These are phyloP conservation scores for Neonectria hederae DNA, from an alignment of 2,329 filamentous ascomycete species.

Conservation along the genomic window DNA sequence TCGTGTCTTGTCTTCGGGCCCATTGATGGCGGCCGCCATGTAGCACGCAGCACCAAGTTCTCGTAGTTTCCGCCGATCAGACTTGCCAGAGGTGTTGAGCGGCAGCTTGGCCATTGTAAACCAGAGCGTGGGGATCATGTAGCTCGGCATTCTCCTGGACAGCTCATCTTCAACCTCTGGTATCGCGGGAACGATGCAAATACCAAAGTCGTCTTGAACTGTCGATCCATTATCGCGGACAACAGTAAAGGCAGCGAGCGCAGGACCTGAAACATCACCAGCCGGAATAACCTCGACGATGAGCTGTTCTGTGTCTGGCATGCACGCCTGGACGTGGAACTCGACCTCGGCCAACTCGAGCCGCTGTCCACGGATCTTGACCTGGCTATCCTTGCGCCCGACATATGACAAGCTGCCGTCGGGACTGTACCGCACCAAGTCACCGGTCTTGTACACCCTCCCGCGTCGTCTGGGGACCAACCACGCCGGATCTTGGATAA, in stretches of 20 bases:
- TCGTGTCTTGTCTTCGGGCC: not conserved
- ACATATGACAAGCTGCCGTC: not conserved
- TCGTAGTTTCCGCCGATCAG: conserved; percentile 14
- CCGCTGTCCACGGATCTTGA: not conserved
- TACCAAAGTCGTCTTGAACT: not conserved
- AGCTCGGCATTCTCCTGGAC: conserved; percentile 4
- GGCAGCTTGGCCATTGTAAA: conserved; percentile 7
- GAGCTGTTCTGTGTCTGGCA: not conserved
- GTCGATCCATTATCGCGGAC: not conserved
- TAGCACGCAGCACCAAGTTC: not conserved
- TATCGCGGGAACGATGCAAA: conserved; percentile 4
- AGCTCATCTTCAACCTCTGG: not conserved
- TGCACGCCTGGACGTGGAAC: not conserved
- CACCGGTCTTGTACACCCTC: not conserved
- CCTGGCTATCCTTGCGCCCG: not conserved
- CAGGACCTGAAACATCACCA: not conserved
- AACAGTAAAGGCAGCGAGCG: conserved; percentile 14
- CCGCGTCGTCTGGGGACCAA: not conserved
- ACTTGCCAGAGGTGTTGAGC: conserved; percentile 14
- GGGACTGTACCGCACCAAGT: not conserved
- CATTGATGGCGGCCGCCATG: not conserved
- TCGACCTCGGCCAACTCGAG: conserved; percentile 7
- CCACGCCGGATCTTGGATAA: conserved; percentile 4
- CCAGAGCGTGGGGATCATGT: conserved; percentile 20
- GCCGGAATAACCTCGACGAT: conserved; percentile 10